phyloP scores from a whole-genome alignment of 495 filamentous ascomycete species.

The Lasiosphaeris hirsuta region DNA sequence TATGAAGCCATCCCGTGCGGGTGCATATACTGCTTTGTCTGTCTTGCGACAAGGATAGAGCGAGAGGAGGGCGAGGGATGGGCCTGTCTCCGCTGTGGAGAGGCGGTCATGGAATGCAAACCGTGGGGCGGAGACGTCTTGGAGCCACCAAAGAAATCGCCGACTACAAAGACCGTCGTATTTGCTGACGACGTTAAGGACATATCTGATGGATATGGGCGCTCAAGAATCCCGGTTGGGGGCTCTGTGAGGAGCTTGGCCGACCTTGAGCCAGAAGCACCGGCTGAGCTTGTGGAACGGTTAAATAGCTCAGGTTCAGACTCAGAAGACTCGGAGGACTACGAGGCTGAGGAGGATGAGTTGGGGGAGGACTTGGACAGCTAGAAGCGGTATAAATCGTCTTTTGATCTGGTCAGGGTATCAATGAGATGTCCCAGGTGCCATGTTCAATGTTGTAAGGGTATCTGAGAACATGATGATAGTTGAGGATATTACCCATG shows the following conservation, averaged over 20 bases:
- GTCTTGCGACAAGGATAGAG: constrained; percentile 84
- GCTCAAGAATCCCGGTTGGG: constrained; percentile 11
- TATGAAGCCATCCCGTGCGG: constrained; percentile 91
- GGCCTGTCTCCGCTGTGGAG: constrained; percentile 89
- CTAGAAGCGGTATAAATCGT: constrained; percentile 5
- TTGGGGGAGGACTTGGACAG: constrained; percentile 36
- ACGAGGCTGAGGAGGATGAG: constrained; percentile 44
- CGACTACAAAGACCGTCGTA: constrained; percentile 62
- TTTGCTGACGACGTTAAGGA: constrained; percentile 57
- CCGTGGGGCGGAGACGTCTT: constrained; percentile 91
- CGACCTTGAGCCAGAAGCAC: constrained; percentile 11
- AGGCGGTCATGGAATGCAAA: constrained; percentile 79
- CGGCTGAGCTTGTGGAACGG: constrained; percentile 11
- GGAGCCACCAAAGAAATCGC: constrained; percentile 50
- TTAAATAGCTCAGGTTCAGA: constrained; percentile 27
- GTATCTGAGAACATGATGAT: too few species aligned
- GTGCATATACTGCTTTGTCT: constrained; percentile 96
- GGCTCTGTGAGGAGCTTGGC: constrained; percentile 4
- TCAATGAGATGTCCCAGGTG: neutral
- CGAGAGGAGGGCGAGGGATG: constrained; percentile 94
- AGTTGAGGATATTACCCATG: too few species aligned
- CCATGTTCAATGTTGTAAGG: too few species aligned
- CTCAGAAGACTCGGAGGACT: constrained; percentile 44
- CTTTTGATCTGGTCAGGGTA: neutral
- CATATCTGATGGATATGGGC: constrained; percentile 1